Percentiles rank a stretch among this genome's conserved stretches.
phyloP scores from a whole-genome alignment of 208 protist species.

The Borovskyia barvae region DNA sequence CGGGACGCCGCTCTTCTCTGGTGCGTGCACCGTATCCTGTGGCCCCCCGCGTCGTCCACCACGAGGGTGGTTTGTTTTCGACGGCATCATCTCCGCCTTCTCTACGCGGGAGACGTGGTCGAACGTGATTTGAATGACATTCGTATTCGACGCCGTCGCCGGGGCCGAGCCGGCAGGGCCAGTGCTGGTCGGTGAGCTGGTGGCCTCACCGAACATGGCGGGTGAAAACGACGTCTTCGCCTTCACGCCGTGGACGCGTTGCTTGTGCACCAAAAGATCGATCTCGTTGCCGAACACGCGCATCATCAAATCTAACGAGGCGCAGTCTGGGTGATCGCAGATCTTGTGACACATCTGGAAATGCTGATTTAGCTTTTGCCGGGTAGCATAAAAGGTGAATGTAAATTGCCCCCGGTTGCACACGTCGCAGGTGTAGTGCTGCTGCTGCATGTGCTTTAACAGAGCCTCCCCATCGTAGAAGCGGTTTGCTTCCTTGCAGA shows the following conservation, averaged over 20 bases:
- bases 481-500: constrained; percentile 44
- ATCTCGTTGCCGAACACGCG: constrained; percentile 82
- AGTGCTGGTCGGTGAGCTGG: constrained; percentile 3
- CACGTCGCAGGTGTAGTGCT: constrained; percentile 88
- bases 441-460: constrained; percentile 85
- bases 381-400: constrained; percentile 84
- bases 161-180: constrained; percentile 11
- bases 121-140: constrained; percentile 77
- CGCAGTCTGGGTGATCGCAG: constrained; percentile 87
- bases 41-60: constrained; percentile 5
- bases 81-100: constrained; percentile 59
- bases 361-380: constrained; percentile 72
- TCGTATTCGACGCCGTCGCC: constrained; percentile 55
- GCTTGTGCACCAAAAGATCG: constrained; percentile 75
- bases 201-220: constrained; percentile 7
- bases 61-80: constrained; percentile 19
- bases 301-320: constrained; percentile 70
- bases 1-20: constrained; percentile 47
- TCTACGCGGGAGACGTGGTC: constrained; percentile 65
- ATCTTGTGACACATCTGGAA: constrained; percentile 72
- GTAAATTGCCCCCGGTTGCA: constrained; percentile 82
- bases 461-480: constrained; percentile 87
- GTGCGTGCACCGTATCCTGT: constrained; percentile 23
- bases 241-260: constrained; percentile 68
- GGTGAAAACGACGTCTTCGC: constrained; percentile 29